Percentiles rank a stretch among this genome's conserved stretches.
phyloP scores from a whole-genome alignment of 2,329 filamentous ascomycete genomes.

The Xylariales sp. region DNA sequence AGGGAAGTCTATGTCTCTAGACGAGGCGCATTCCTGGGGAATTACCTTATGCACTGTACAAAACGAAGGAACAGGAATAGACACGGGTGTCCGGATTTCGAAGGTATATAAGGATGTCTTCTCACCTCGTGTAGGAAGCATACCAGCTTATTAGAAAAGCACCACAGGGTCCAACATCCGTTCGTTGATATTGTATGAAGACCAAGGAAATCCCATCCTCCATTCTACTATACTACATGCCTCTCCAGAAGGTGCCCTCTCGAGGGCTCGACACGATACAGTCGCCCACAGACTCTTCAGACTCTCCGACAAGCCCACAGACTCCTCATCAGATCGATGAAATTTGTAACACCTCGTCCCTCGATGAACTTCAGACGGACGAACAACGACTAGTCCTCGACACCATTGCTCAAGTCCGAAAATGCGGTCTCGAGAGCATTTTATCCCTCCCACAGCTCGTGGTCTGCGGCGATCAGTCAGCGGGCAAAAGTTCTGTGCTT shows the following conservation, averaged over 20 bases:
- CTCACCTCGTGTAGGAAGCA: too few species aligned
- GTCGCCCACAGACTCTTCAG: slow-evolving; percentile 11
- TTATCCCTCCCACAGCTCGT: slow-evolving; percentile 58
- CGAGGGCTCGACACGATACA: neutral
- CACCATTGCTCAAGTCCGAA: slow-evolving; percentile 17
- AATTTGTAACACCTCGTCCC: neutral
- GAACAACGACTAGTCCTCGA: slow-evolving; percentile 26
- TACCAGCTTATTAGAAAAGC: too few species aligned
- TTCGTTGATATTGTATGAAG: too few species aligned
- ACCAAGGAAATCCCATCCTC: too few species aligned
- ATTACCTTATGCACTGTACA: too few species aligned
- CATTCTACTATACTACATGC: too few species aligned
- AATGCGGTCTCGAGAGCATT: slow-evolving; percentile 19
- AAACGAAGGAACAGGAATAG: too few species aligned
- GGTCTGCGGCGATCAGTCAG: slow-evolving; percentile 66
- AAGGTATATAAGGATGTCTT: too few species aligned
- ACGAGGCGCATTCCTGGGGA: too few species aligned
- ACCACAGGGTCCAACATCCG: too few species aligned
- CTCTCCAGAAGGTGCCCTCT: slow-evolving; percentile 1
- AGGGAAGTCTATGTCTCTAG: too few species aligned
- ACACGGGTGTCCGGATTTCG: too few species aligned
- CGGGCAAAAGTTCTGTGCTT: slow-evolving; percentile 68
- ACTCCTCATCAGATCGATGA: slow-evolving; percentile 11
- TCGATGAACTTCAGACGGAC: slow-evolving; percentile 25
- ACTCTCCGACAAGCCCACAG: neutral